Evolutionary conservation across 2,329 filamentous ascomycete genomes (phyloP), one percentile per base, ranked within the genome.

Genomic region (Aschersonia sp.): DNA sequence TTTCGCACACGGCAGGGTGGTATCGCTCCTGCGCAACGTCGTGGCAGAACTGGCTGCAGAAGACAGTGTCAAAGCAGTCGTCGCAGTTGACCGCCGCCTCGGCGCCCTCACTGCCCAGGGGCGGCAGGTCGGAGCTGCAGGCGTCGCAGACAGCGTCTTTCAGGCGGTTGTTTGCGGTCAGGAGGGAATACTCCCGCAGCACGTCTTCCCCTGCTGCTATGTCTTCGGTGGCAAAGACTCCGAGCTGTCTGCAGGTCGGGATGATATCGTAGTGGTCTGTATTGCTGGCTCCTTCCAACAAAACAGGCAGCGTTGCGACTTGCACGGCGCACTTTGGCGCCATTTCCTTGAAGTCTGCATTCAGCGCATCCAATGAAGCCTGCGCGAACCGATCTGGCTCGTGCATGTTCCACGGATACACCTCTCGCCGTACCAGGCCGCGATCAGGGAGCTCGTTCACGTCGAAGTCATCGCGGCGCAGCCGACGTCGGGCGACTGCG

Each of bases 61-160:
- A 84, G 46, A 83, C 77, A 2, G 77, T 81, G 50, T 83, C 80
- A 50, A 74, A 68, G 58, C 80, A 83, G 37, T 79, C 75, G 5
- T 71, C 66, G 53, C 80, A 84, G 53, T 63, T 71, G 39, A 80
- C 69, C 12, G 74, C 47, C 22, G 22, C 22, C 22, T 22, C 22
- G 59, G 64, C 45, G 58, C 68, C 56, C 7, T 73, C 63, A 45
- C 62, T 62, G 31, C 66, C 67, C 30, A 85, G 66, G 0, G 73
- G 72, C 1, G 84, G 85, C 5, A 94, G 73, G 30, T 79, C 77
- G 6, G 76, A 73, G 56, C 87, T 87, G 62, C 90, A 97, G 11
- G 88, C 88, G 63, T 97, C 90, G 63, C 90, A 97, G 32, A 90
- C 75, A 5, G 84, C 74, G 52, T 94, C 88, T 59, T 94, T 87